Percentiles rank a stretch among this genome's conserved stretches.
Conservation (phyloP, 2,329 filamentous ascomycete species). For the Colletotrichum magnum region DNA sequence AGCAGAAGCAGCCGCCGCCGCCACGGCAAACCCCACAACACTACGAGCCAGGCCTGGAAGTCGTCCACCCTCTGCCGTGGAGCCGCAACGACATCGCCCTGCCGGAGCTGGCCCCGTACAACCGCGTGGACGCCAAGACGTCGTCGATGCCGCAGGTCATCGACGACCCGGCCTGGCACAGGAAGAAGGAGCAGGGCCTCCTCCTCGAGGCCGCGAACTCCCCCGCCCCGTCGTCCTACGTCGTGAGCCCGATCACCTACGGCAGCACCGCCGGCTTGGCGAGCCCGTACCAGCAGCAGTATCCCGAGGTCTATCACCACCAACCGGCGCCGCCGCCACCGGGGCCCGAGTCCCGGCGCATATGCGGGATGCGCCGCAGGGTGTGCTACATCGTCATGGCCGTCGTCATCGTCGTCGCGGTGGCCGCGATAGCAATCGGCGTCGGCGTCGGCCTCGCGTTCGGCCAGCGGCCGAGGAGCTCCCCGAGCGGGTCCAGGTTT, state of each 20-base stretch:
- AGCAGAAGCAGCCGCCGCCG: constrained; percentile 4
- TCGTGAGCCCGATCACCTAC: constrained; percentile 10
- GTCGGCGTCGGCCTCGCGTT: constrained; percentile 44
- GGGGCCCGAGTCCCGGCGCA: constrained; percentile 4
- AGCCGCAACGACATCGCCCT: constrained; percentile 25
- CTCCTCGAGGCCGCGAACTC: constrained; percentile 15
- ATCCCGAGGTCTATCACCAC: constrained; percentile 25
- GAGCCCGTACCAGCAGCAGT: constrained; percentile 16
- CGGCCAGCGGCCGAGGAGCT: constrained; percentile 7
- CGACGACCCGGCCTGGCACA: constrained; percentile 21
- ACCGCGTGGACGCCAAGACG: constrained; percentile 26
- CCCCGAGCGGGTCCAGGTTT: constrained; percentile 18
- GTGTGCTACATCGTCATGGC: constrained; percentile 43
- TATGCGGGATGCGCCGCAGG: constrained; percentile 44
- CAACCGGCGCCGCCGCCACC: constrained; percentile 7
- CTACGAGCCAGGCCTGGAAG: constrained; percentile 35
- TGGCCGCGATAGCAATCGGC: constrained; percentile 44
- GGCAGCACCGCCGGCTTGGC: constrained; percentile 10
- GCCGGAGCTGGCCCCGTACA: constrained; percentile 23
- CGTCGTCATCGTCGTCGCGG: constrained; percentile 39
- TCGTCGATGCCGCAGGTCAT: constrained; percentile 23
- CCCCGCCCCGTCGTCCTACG: constrained; percentile 5
- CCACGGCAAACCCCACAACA: constrained; percentile 6
- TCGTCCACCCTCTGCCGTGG: constrained; percentile 26
- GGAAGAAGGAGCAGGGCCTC: constrained; percentile 28